Base-by-base conservation (phyloP, 164 flowering plant genomes). In the Vitis rotundifolia region DNA sequence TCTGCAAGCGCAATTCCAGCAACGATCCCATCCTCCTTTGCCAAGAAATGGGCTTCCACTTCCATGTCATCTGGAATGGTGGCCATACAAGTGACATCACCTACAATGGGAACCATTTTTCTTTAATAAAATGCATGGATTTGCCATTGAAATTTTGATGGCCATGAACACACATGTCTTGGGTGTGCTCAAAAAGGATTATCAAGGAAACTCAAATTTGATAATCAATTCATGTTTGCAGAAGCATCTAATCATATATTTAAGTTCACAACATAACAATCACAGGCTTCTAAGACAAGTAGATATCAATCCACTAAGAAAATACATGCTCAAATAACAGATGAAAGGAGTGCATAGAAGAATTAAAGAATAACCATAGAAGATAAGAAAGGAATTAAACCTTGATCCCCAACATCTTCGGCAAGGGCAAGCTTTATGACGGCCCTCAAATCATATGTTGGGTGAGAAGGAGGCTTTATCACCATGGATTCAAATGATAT, bases 1-100 rank as follows among this genome's bases (percentile, higher is more conserved):
- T 95, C 97, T 0, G 94, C 97, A 69, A 95, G 92, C 10, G 94
- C 84, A 70, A 89, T 87, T 47, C 99, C 98, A 15, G 99, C 99
- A 63, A 95, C 72, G n/a, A 93, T 71, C 9, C 98, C 98, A 80
- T 95, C 87, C 71, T 93, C 99, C 79, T 93, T 93, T 0, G 96
- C 98, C 80, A 95, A 74, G 75, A 95, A 95, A 82, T 83, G 65
- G 19, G 99, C 99, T 81, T 90, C 97, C 70, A 85, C 94, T 81
- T 91, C 90, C 88, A 83, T 81, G 47, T 86, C 88, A 73, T 16
- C 68, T 1, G 98, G 98, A 69, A 93, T 84, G n/a, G 93, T 95
- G 47, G 99, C 98, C 91, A 88, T 59, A 73, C 91, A 90, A 57
- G 97, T 95, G 49, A 95, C 97, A 85, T 94, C 99, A 59, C 97